Base-by-base conservation (phyloP, 2,329 filamentous ascomycete species). In the Hymenoscyphus albidus region DNA sequence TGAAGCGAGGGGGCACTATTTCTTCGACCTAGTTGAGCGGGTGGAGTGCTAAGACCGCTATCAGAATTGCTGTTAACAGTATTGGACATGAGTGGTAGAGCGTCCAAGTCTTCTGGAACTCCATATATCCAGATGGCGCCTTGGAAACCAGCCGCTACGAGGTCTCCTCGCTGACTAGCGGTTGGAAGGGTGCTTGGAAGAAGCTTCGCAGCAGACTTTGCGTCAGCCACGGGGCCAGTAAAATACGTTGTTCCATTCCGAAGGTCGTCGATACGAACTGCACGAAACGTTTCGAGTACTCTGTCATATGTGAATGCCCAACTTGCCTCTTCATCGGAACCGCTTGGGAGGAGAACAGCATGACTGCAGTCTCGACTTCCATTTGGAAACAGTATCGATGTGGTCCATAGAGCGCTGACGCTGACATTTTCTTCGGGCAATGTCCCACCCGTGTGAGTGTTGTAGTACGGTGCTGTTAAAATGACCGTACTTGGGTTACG, bases 311-410 rank as follows among this genome's bases (percentile, higher is more conserved):
- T 88, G 70, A 94, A 89, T 0, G 90, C 85, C 89, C 90, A 94
- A 66, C 81, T 84, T 32, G 89, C 86, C 74, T 92, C 90, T 62
- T 87, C 84, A 48, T 84, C 71, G 14, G 65, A 64, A 32, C 67
- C 58, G 59, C 67, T 74, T 16, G 74, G 74, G 16, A 94, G 79
- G 57, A 94, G 76, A 1, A 90, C 87, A 22, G 90, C 89, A 76
- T 93, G 90, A 70, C 89, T 92, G 73, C 90, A 93, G 69, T 91
- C 88, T 59, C 87, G 85, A 69, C 88, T 92, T n/a, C 87, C 88
- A 70, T 93, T 91, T 3, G 91, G 91, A 64, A 94, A 94, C 2
- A 95, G 79, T 57, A 95, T 93, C 40, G 92, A 93, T 0, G 90
- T 92, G 6, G 91, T 94, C 91, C 91, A 95, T 73, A 94, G 83